Base-by-base conservation (phyloP, 805 yeast genomes). In the Wickerhamiella brachini region DNA sequence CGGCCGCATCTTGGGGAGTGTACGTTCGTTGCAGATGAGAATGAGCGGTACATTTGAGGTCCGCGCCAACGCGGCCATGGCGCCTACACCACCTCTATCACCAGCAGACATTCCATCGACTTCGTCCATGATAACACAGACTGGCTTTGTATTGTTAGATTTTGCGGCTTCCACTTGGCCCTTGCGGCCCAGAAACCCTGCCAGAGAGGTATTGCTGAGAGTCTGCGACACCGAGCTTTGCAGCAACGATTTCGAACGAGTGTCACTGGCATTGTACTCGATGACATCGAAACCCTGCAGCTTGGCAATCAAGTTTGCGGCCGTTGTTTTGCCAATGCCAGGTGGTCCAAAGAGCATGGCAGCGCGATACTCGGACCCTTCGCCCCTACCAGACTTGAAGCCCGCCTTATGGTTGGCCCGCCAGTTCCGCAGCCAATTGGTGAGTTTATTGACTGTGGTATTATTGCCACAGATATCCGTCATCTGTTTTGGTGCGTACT, bases 81-180 rank as follows among this genome's bases (percentile, higher is more conserved):
- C 94, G 22, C 96, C 97, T 24, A 93, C 95, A 56, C 99, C 99
- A 54, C 99, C 99, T 59, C 93, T 82, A 67, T 93, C 99, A 56
- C 99, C 99, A 62, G 94, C 88, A 42, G 95, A 86, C 97, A 93
- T 93, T 59, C 99, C 99, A 66, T 93, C 99, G 29, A 93, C 97
- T 70, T 93, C 99, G 68, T 93, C 99, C 97, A 93, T 88, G 56
- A 93, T 83, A 46, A 93, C 73, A 51, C 88, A 86, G 59, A 90
- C 80, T 54, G 53, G 55, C 47, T 77, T 80, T 49, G 76, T 74
- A 47, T 75, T 71, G 57, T 78, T 75, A 1, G 49, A 55, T 54
- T 43, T 54, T 49, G 22, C 59, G 17, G 53, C 57, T 46, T 61
- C 62, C 10, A 57, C 57, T 6, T 50, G 55, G 5, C 54, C 54